Evolutionary conservation across 495 filamentous ascomycete species (phyloP).

Genomic region (Annulohypoxylon nitens): DNA sequence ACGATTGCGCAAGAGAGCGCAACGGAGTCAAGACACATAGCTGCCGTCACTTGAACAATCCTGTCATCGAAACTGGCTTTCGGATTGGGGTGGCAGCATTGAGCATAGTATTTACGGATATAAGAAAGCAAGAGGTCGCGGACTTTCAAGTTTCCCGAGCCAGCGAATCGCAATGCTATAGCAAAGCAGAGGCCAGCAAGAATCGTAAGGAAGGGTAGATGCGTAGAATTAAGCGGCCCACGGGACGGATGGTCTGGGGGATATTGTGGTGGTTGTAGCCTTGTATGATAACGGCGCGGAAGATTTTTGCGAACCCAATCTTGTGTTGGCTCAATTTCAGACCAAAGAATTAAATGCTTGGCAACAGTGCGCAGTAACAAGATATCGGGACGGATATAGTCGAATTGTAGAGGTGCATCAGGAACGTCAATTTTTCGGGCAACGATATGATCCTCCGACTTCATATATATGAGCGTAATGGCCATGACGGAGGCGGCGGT

Average conservation of each 20-base stretch:
- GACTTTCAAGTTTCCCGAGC: slow-evolving; percentile 77
- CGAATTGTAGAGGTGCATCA: slow-evolving; percentile 88
- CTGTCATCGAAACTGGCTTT: slow-evolving; percentile 79
- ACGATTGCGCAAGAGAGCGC: slow-evolving; percentile 85
- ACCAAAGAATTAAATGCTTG: slow-evolving; percentile 95
- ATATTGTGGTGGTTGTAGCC: slow-evolving; percentile 45
- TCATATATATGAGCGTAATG: slow-evolving; percentile 96
- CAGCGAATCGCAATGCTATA: slow-evolving; percentile 86
- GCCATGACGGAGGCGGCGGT: slow-evolving; percentile 91
- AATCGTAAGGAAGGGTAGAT: slow-evolving; percentile 92
- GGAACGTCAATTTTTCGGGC: slow-evolving; percentile 94
- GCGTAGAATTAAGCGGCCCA: slow-evolving; percentile 51
- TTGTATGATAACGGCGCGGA: slow-evolving; percentile 72
- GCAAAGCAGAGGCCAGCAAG: slow-evolving; percentile 88
- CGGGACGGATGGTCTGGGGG: slow-evolving; percentile 31
- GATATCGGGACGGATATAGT: slow-evolving; percentile 93
- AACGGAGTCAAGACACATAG: slow-evolving; percentile 89
- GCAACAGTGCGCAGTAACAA: slow-evolving; percentile 91
- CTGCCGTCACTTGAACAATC: slow-evolving; percentile 81
- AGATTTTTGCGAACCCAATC: slow-evolving; percentile 82
- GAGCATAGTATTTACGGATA: slow-evolving; percentile 86
- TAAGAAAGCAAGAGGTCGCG: slow-evolving; percentile 86
- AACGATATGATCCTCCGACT: slow-evolving; percentile 88
- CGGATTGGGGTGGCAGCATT: slow-evolving; percentile 65
- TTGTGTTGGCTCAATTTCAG: slow-evolving; percentile 75